Evolutionary conservation across 2,329 filamentous ascomycete species (phyloP).

Genomic region (Aspergillus sp.): DNA sequence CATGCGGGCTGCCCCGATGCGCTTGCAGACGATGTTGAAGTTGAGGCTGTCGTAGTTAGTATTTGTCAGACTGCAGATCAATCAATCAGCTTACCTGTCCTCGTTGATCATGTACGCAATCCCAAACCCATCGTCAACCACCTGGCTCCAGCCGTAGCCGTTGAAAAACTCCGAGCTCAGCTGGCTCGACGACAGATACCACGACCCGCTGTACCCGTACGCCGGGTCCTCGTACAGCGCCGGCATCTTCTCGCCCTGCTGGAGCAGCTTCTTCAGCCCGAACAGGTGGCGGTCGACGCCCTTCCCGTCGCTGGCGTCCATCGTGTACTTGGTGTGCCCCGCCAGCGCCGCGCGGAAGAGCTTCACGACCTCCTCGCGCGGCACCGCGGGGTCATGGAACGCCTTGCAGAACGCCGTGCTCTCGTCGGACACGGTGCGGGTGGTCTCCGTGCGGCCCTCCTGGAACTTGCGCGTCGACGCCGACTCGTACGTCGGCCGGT

Average conservation of each 20-base stretch:
- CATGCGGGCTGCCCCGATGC: conserved; percentile 82
- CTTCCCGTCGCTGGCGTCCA: conserved; percentile 78
- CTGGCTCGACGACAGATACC: conserved; percentile 84
- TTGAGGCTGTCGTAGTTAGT: conserved; percentile 63
- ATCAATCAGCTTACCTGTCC: conserved; percentile 78
- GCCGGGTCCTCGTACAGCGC: conserved; percentile 80
- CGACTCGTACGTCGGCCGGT: conserved; percentile 94
- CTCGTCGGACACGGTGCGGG: conserved; percentile 82
- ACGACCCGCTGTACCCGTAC: conserved; percentile 71
- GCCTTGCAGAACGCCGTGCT: conserved; percentile 81
- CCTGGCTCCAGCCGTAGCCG: conserved; percentile 97
- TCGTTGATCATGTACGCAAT: conserved; percentile 99
- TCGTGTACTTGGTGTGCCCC: conserved; percentile 83
- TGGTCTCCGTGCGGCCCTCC: conserved; percentile 91
- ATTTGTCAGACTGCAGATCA: too few species aligned
- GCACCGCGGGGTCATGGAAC: conserved; percentile 60
- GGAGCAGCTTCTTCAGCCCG: conserved; percentile 82
- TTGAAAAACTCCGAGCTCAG: conserved; percentile 96
- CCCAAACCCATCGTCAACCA: conserved; percentile 89
- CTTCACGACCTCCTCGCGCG: conserved; percentile 57
- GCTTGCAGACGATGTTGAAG: conserved; percentile 96
- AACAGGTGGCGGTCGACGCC: conserved; percentile 97
- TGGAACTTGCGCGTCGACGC: conserved; percentile 93
- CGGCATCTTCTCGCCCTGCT: conserved; percentile 70
- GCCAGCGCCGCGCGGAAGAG: conserved; percentile 75